These are phyloP conservation scores for Puccinia brachypodii DNA, from an alignment of 1,284 basidiomycete genomes.

Conservation along the genomic window DNA sequence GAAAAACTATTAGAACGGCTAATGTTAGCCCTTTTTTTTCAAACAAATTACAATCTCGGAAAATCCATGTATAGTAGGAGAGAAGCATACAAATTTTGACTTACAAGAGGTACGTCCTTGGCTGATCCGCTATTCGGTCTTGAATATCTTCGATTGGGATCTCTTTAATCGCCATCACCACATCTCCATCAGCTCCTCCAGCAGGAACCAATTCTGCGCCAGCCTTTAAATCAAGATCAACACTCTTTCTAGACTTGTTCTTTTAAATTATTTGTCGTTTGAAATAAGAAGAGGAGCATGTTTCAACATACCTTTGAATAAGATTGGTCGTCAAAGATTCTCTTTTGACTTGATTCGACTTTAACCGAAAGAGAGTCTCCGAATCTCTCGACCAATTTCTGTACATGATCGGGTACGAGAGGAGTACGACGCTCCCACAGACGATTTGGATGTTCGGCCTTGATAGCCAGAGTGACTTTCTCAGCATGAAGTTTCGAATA, in stretches of 20 bases:
- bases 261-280: not conserved
- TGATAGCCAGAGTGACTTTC: slow-evolving; percentile 64
- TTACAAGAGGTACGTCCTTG: slow-evolving; percentile 42
- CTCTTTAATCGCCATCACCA: slow-evolving; percentile 84
- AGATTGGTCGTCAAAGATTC: slow-evolving; percentile 69
- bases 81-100: too few species aligned
- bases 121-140: slow-evolving; percentile 22
- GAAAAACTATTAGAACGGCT: slow-evolving; percentile 80
- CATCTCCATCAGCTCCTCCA: slow-evolving; percentile 62
- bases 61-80: too few species aligned
- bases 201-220: slow-evolving; percentile 67
- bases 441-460: slow-evolving; percentile 73
- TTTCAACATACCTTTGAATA: slow-evolving; percentile 65
- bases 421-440: slow-evolving; percentile 86
- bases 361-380: slow-evolving; percentile 66
- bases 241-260: not conserved
- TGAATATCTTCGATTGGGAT: slow-evolving; percentile 63
- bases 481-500: not conserved
- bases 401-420: slow-evolving; percentile 72
- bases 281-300: slow-evolving; percentile 14
- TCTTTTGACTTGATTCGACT: slow-evolving; percentile 71
- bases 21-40: slow-evolving; percentile 61
- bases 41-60: slow-evolving; percentile 54
- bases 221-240: slow-evolving; percentile 61
- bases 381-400: slow-evolving; percentile 62